Base-by-base conservation (phyloP, 2,329 filamentous ascomycete species). In the Aspergillus neotritici region DNA sequence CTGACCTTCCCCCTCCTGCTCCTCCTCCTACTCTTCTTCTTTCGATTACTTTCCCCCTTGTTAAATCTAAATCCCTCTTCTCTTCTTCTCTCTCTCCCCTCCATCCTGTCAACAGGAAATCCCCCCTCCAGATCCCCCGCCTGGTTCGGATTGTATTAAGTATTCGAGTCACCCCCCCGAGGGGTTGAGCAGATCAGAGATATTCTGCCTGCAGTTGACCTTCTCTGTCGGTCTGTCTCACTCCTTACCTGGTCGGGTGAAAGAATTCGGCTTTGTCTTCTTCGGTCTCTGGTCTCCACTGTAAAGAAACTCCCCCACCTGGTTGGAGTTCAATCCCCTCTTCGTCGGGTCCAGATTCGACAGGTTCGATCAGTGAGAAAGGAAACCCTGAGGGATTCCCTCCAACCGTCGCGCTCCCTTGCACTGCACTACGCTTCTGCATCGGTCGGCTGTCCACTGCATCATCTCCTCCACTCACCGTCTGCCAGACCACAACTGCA, bases 391-490 rank as follows among this genome's bases (percentile, higher is more conserved):
- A 17, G 17, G 17, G 17, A 17, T 5, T 4, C 17, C 17, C 17
- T 17, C 17, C 17, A 17, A 17, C 17, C 17, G 17, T 17, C n/a
- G n/a, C 47, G 33, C 43, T 40, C 43, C 25, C 21, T 40, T 41
- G 17, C 41, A 30, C 40, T 48, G 44, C 45, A 45, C 36, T 29
- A 40, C 17, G 34, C 30, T 15, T 34, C 46, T 53, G 52, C 48
- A 54, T 46, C 40, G 44, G 36, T 46, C 42, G 40, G 40, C 41
- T 44, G 47, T 46, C 46, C 47, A 36, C 39, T 43, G 21, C 37
- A 37, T 38, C 35, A 29, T 15, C 34, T 42, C 48, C 44, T 54
- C 52, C 52, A 54, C 43, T 53, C 51, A 55, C 41, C 52, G 47
- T 40, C 40, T 49, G 50, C 50, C 50, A 51, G 45, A 46, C 40